Conservation (phyloP, 75 land plant genomes). For the Picea sitchensis region DNA sequence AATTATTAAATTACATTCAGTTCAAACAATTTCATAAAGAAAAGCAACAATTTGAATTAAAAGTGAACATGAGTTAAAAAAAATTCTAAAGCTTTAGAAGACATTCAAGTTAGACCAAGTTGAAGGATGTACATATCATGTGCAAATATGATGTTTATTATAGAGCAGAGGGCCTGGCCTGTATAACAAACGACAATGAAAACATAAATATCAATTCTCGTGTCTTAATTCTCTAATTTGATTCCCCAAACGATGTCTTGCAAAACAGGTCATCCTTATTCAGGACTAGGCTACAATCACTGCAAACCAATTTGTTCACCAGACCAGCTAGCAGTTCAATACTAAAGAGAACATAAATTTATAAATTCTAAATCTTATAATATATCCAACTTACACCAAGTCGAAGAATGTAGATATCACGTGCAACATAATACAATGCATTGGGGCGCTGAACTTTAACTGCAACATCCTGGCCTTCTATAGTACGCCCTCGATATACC, state of each 20-base stretch:
- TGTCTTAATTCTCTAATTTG: not conserved
- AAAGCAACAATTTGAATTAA: too few relatives aligned
- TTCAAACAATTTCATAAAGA: too few relatives aligned
- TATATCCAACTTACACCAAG: slow-evolving; percentile 59
- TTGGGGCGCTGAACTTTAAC: slow-evolving; percentile 99
- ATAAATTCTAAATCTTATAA: not conserved
- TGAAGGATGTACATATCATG: too few relatives aligned
- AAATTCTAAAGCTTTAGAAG: too few relatives aligned
- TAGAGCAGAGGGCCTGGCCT: not conserved
- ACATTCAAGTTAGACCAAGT: too few relatives aligned
- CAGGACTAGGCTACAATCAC: not conserved
- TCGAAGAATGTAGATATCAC: slow-evolving; percentile 93
- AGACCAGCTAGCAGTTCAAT: not conserved
- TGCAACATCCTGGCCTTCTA: slow-evolving; percentile 82
- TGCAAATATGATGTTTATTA: too few relatives aligned
- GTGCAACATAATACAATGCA: slow-evolving; percentile 63
- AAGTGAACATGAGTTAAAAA: too few relatives aligned
- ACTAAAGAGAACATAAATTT: not conserved
- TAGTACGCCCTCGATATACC: slow-evolving; percentile 84
- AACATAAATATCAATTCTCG: not conserved
- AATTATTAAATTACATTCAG: too few relatives aligned
- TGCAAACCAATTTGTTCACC: not conserved
- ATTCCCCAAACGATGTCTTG: not conserved
- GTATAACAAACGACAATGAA: not conserved
- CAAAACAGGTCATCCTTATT: not conserved